phyloP scores from a whole-genome alignment of 495 filamentous ascomycete genomes.

The Neurospora terricola region DNA sequence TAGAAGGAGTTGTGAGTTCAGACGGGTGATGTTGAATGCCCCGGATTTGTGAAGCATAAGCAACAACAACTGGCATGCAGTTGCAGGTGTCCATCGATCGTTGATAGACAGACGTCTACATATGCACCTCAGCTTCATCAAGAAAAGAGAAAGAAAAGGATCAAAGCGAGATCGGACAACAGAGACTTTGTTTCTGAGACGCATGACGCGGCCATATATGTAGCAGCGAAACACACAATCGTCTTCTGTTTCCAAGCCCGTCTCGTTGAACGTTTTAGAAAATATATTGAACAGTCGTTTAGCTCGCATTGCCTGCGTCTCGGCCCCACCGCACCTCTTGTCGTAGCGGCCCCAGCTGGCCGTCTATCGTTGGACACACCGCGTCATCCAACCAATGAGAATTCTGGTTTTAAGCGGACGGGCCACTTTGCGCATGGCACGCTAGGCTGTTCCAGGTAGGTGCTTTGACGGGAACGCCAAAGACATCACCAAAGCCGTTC shows the following conservation, averaged over 20 bases:
- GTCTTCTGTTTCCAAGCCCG: neutral
- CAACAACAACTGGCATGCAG: neutral
- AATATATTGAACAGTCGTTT: neutral
- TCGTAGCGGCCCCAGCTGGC: neutral
- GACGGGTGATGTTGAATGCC: neutral
- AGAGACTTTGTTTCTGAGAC: neutral
- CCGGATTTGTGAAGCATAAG: neutral
- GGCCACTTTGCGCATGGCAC: conserved; percentile 14
- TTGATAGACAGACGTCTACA: neutral
- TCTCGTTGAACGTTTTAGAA: neutral
- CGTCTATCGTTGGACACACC: neutral
- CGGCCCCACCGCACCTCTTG: neutral
- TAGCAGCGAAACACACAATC: neutral
- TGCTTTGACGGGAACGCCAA: conserved; percentile 19
- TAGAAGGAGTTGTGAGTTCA: neutral
- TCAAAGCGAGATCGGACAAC: neutral
- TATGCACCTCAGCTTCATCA: neutral
- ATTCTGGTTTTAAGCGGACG: neutral
- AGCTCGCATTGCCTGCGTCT: neutral
- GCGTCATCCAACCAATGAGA: neutral
- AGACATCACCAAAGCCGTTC: neutral
- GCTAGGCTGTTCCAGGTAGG: conserved; percentile 31
- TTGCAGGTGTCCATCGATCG: neutral
- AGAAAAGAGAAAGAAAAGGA: neutral
- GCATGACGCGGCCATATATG: neutral